phyloP scores from a whole-genome alignment of 192 early-diverging fungal genomes.

The Coemansia sp. region DNA sequence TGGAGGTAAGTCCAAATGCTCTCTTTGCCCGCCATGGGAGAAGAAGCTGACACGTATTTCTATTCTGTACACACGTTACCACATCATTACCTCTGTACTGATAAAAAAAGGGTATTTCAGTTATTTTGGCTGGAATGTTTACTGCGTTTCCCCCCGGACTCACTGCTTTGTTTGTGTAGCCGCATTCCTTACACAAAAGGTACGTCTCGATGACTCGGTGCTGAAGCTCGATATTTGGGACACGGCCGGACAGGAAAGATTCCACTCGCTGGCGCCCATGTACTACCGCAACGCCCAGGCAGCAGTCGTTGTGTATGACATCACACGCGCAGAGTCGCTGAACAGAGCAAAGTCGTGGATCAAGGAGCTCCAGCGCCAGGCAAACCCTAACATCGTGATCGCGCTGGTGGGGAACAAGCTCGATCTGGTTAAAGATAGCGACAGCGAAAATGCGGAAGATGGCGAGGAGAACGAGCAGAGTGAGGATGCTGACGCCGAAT shows the following conservation, averaged over 20 bases:
- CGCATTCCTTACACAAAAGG: slow-evolving; percentile 91
- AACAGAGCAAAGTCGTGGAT: slow-evolving; percentile 95
- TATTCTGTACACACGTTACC: background rate
- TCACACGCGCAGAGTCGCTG: slow-evolving; percentile 81
- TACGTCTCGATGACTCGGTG: slow-evolving; percentile 79
- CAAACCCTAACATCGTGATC: slow-evolving; percentile 94
- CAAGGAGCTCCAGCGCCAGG: slow-evolving; percentile 94
- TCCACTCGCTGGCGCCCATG: slow-evolving; percentile 93
- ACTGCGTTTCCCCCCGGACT: background rate
- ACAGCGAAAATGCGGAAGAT: slow-evolving; percentile 2
- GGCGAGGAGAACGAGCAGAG: slow-evolving; percentile 8
- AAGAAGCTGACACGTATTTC: too few species aligned
- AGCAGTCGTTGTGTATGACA: slow-evolving; percentile 95
- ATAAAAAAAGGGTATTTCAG: too few species aligned
- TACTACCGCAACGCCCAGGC: slow-evolving; percentile 99
- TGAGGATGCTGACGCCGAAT: slow-evolving; percentile 31
- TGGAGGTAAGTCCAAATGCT: slow-evolving; percentile 59
- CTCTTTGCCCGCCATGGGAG: too few species aligned
- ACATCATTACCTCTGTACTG: background rate
- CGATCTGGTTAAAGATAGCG: slow-evolving; percentile 63
- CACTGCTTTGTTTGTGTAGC: slow-evolving; percentile 39
- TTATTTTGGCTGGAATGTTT: slow-evolving; percentile 7
- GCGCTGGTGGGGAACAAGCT: slow-evolving; percentile 96
- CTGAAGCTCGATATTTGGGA: slow-evolving; percentile 90
- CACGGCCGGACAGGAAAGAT: slow-evolving; percentile 97